phyloP scores from a whole-genome alignment of 345 rosid species.

The Brassica carinata region DNA sequence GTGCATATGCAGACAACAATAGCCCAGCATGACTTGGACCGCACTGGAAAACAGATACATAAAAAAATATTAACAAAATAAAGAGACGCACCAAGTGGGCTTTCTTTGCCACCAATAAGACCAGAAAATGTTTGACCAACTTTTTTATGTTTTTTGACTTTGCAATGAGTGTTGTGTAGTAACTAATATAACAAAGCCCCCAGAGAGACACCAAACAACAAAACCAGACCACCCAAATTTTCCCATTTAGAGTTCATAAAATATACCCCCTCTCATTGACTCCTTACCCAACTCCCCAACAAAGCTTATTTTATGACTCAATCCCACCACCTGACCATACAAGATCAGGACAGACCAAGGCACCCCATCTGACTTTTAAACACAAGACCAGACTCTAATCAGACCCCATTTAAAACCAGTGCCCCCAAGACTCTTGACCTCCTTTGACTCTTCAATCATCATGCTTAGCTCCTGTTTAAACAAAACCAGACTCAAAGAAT shows the following conservation, averaged over 20 bases:
- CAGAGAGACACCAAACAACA: constrained; percentile 14
- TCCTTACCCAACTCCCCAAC: constrained; percentile 43
- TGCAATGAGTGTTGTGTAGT: constrained; percentile 17
- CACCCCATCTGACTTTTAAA: constrained; percentile 37
- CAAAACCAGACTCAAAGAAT: constrained; percentile 34
- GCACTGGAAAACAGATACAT: constrained; percentile 4
- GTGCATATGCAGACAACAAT: constrained; percentile 29
- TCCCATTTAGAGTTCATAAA: constrained; percentile 8
- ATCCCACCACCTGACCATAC: constrained; percentile 32
- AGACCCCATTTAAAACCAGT: constrained; percentile 26
- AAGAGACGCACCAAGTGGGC: constrained; percentile 10
- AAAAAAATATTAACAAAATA: neutral
- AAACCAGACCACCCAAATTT: constrained; percentile 23
- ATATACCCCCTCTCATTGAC: constrained; percentile 4
- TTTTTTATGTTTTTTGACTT: constrained; percentile 34
- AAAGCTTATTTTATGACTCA: constrained; percentile 25
- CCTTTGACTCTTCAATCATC: constrained; percentile 30
- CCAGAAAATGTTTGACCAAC: constrained; percentile 41
- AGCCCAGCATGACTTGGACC: constrained; percentile 37
- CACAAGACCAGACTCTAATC: constrained; percentile 37
- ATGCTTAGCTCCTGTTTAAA: constrained; percentile 28
- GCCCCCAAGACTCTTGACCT: constrained; percentile 26
- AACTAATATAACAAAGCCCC: constrained; percentile 28
- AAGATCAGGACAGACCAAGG: constrained; percentile 15
- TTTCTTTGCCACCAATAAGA: constrained; percentile 20